Percentiles rank a stretch among this genome's conserved stretches.
phyloP scores from a whole-genome alignment of 164 flowering plant species.

The Platanus orientalis region DNA sequence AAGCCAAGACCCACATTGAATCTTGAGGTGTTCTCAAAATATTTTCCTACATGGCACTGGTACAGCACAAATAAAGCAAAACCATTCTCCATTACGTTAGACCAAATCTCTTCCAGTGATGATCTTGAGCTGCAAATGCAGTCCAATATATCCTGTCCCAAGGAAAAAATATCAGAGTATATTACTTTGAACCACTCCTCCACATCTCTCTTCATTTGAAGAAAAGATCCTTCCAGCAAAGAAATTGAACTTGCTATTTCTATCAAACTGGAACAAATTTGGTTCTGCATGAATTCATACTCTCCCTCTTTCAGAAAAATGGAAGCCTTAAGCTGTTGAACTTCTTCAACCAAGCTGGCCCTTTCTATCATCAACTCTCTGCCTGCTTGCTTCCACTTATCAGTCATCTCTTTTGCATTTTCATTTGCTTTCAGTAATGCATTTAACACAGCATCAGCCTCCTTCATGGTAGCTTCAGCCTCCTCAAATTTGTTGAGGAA shows the following conservation, averaged over 20 bases:
- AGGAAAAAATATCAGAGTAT: slow-evolving; percentile 34
- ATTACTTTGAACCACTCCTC: slow-evolving; percentile 35
- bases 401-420: slow-evolving; percentile 39
- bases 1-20: slow-evolving; percentile 5
- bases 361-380: slow-evolving; percentile 48
- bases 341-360: slow-evolving; percentile 47
- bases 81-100: slow-evolving; percentile 37
- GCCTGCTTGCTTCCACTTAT: slow-evolving; percentile 48
- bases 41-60: slow-evolving; percentile 33
- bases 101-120: slow-evolving; percentile 41
- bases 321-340: slow-evolving; percentile 45
- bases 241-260: slow-evolving; percentile 38
- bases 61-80: slow-evolving; percentile 33
- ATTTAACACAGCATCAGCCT: slow-evolving; percentile 68
- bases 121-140: slow-evolving; percentile 33
- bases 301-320: slow-evolving; percentile 41
- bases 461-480: slow-evolving; percentile 58
- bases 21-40: slow-evolving; percentile 13
- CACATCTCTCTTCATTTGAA: slow-evolving; percentile 40
- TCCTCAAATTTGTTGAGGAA: slow-evolving; percentile 63
- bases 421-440: slow-evolving; percentile 53
- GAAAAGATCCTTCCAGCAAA: slow-evolving; percentile 44
- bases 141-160: slow-evolving; percentile 30
- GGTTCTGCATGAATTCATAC: slow-evolving; percentile 32
- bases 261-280: slow-evolving; percentile 21